Base-by-base conservation (phyloP, 1,284 basidiomycete genomes). In the Sanghuangporus sanghuang region DNA sequence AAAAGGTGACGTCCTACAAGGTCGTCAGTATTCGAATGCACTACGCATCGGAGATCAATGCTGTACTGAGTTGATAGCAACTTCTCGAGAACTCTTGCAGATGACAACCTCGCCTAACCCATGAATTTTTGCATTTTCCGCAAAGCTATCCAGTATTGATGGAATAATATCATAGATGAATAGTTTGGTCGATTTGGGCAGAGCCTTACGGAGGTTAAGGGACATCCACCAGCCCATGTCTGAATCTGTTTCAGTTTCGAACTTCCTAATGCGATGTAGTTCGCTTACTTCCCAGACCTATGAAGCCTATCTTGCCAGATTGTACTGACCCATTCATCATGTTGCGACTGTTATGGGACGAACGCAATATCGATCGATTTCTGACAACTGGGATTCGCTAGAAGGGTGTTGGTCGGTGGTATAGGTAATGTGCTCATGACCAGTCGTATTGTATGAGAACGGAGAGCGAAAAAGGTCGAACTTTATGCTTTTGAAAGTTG, bases 141-240 rank as follows among this genome's bases (percentile, higher is more conserved):
- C 42, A 50, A 67, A 68, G 4, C 46, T 59, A 14, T 67, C 63
- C 23, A 68, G 39, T 4, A 59, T 49, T 18, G 16, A 38, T 27
- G 48, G 46, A 36, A 50, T 36, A 12, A 68, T 40, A 46, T 68
- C 67, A n/a, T 59, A 67, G 46, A 68, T 63, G 39, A 32, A 57
- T 27, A 68, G 36, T 35, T 46, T 55, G 6, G 57, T 57, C n/a
- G 64, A 27, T 8, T 39, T 46, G 12, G 64, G 62, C 23, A 68
- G 59, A 32, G 56, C 53, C 35, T 62, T 59, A 50, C 66, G 66
- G 11, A 68, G 64, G 52, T 67, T 67, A 27, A 61, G 27, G 14
- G 66, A 64, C 67, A 68, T 68, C 48, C 64, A 65, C 62, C 48
- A 64, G 1, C 67, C 67, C 67, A 68, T 68, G 32, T 65, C 64